Conservation (phyloP, 2,329 filamentous ascomycete genomes). For the Beauveria rudraprayagi region DNA sequence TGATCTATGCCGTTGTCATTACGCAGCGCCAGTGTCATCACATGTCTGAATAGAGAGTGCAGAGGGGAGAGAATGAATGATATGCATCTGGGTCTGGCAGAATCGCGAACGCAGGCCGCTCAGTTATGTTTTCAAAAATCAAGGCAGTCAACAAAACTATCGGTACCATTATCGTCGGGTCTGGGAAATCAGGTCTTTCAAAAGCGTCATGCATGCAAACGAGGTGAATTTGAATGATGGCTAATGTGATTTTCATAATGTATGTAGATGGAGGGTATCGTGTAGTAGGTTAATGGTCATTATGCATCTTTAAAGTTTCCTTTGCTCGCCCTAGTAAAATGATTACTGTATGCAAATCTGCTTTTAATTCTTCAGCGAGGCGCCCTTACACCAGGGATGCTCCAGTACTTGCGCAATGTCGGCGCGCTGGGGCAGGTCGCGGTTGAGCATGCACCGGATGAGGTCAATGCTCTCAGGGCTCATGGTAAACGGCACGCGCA, state of each 20-base stretch:
- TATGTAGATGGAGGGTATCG: constrained; percentile 4
- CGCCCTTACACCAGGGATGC: constrained; percentile 66
- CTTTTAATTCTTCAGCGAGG: constrained; percentile 5
- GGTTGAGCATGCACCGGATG: constrained; percentile 84
- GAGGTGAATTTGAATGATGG: background rate
- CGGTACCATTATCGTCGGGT: too few species aligned
- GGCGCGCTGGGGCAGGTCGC: constrained; percentile 73
- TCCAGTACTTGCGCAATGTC: constrained; percentile 83
- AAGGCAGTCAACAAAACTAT: too few species aligned
- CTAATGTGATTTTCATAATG: background rate
- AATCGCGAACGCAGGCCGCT: too few species aligned
- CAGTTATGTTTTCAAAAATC: too few species aligned
- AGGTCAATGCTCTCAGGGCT: constrained; percentile 90
- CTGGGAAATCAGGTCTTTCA: background rate
- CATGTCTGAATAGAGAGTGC: too few species aligned
- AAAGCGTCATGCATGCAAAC: background rate
- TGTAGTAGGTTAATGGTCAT: background rate
- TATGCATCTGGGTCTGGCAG: too few species aligned
- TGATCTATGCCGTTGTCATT: too few species aligned
- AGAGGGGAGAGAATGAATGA: too few species aligned
- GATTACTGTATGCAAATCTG: background rate
- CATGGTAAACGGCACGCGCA: constrained; percentile 81
- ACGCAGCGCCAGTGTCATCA: too few species aligned
- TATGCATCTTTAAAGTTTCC: background rate
- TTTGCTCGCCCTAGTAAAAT: background rate